A percentile compares a stretch with the other conserved stretches of the same genome.
These are phyloP conservation scores for Erythrophleum ivorense DNA, from an alignment of 331 rosid genomes.

Conservation along the genomic window DNA sequence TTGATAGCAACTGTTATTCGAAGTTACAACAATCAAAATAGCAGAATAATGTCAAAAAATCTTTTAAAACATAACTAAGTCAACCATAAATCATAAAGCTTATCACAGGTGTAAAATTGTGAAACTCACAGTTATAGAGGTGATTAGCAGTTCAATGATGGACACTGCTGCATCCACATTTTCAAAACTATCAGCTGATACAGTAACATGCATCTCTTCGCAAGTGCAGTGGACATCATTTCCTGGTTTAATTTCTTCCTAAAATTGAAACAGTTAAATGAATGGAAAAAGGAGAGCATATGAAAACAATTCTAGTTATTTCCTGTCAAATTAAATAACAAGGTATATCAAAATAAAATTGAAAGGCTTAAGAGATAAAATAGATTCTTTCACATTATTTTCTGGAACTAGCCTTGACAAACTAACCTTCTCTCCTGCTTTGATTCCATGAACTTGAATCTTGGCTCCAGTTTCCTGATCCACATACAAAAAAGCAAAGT, in stretches of 20 bases:
- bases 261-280: slow-evolving; percentile 34
- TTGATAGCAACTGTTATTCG: slow-evolving; percentile 35
- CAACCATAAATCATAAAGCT: slow-evolving; percentile 31
- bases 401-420: slow-evolving; percentile 19
- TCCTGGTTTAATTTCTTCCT: slow-evolving; percentile 76
- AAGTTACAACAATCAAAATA: slow-evolving; percentile 24
- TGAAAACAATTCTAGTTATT: slow-evolving; percentile 4
- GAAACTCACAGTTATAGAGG: slow-evolving; percentile 83
- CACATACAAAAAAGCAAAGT: slow-evolving; percentile 20
- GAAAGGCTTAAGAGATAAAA: background rate
- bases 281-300: slow-evolving; percentile 30
- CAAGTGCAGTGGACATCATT: slow-evolving; percentile 55
- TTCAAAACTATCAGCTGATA: slow-evolving; percentile 89
- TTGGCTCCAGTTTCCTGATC: slow-evolving; percentile 93
- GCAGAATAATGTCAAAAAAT: slow-evolving; percentile 13
- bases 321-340: slow-evolving; percentile 25
- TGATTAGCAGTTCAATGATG: slow-evolving; percentile 76
- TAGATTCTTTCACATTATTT: slow-evolving; percentile 14
- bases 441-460: slow-evolving; percentile 74
- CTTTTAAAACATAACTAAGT: slow-evolving; percentile 6
- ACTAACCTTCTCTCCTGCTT: slow-evolving; percentile 73
- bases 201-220: slow-evolving; percentile 66
- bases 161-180: slow-evolving; percentile 92
- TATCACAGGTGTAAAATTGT: slow-evolving; percentile 28
- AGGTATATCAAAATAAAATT: slow-evolving; percentile 22